Base-by-base conservation (phyloP, 495 filamentous ascomycete genomes). In the Penicillium coprophilum region DNA sequence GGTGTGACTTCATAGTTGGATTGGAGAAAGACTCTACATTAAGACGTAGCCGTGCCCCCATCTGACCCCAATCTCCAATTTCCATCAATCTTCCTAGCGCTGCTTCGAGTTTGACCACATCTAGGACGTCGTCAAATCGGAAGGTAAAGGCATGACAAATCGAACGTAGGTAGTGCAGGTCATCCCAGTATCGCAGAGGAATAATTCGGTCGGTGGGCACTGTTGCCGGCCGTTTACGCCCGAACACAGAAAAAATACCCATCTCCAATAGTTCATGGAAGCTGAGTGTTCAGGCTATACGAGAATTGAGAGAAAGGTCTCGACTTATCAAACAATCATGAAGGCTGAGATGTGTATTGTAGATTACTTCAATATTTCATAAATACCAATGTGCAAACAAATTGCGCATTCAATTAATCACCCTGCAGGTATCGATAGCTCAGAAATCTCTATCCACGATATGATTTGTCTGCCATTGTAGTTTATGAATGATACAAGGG, bases 111-210 rank as follows among this genome's bases (percentile, higher is more conserved):
- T 72, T 73, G 20, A 68, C 60, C 1, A 71, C 59, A 51, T 80
- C 77, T 0, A 82, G 64, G 19, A 81, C 73, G 27, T 80, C 75
- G 54, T 82, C 73, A 36, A 82, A 80, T 3, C 66, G 68, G 28
- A 78, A 51, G 12, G 61, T 57, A 38, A 66, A 57, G 36, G 57
- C 58, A 19, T 54, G 48, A 21, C 39, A 56, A 19, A 61, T 46
- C 20, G 13, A 41, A 13, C 60, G 56, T 69, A 50, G 54, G 31
- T 57, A 54, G 7, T 53, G 9, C 40, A 50, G 19, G 27, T 57
- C 50, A 50, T 61, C 59, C 49, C 54, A 57, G 43, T 45, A 53
- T 27, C 45, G 17, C 15, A 55, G 13, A n/a, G 54, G 50, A 20
- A 57, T 40, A n/a, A 61, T 44, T 5, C 30, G 21, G 31, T 61